Evolutionary conservation across 1,284 basidiomycete species (phyloP).

Genomic region (Ceratobasidium sp.): DNA sequence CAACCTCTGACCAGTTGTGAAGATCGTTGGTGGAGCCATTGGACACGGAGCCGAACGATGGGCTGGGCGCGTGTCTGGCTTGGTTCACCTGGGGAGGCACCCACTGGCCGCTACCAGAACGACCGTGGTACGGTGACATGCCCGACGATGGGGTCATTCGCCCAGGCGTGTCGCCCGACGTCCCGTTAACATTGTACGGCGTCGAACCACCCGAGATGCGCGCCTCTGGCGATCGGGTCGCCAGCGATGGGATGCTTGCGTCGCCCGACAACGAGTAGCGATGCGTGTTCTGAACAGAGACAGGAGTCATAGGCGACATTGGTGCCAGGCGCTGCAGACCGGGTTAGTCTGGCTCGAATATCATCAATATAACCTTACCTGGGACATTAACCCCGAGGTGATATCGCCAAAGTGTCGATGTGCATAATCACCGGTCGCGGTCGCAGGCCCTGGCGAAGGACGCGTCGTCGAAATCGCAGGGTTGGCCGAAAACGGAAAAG

Average conservation of each 20-base stretch:
- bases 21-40: constrained; percentile 29
- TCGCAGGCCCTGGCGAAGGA: constrained; percentile 40
- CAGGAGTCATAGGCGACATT: constrained; percentile 39
- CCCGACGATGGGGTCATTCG: constrained; percentile 29
- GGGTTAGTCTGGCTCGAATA: not conserved
- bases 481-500: constrained; percentile 41
- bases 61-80: constrained; percentile 36
- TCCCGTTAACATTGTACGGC: constrained; percentile 30
- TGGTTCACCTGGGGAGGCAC: constrained; percentile 34
- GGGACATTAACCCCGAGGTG: constrained; percentile 36
- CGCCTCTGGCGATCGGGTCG: constrained; percentile 33
- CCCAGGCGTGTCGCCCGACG: constrained; percentile 20
- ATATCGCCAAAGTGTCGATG: constrained; percentile 39
- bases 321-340: constrained; percentile 24
- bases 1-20: constrained; percentile 39
- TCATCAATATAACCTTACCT: constrained; percentile 29
- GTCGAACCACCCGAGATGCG: constrained; percentile 40
- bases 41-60: constrained; percentile 31
- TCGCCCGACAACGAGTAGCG: constrained; percentile 39
- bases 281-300: constrained; percentile 32
- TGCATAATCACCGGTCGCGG: constrained; percentile 40
- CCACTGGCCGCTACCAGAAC: constrained; percentile 41
- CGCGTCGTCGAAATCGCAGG: constrained; percentile 40
- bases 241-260: constrained; percentile 37
- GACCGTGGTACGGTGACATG: constrained; percentile 29